These are phyloP conservation scores for Edaphochlamys debaryana DNA, from an alignment of 139 green algal genomes.

Conservation along the genomic window DNA sequence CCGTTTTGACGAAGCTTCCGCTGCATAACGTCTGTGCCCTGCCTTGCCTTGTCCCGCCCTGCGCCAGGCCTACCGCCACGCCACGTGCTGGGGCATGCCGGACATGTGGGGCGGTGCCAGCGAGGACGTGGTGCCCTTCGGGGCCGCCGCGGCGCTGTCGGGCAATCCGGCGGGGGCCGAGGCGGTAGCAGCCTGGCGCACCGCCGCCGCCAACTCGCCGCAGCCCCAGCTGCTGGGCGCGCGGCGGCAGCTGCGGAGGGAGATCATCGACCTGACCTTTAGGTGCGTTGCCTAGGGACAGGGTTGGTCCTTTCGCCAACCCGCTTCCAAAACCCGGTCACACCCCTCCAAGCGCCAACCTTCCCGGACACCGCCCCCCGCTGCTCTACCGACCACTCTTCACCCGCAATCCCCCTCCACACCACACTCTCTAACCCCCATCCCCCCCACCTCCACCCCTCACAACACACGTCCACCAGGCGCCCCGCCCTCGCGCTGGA, in stretches of 20 bases:
- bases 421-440: too few species aligned
- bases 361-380: too few species aligned
- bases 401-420: too few species aligned
- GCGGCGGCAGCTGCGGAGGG: constrained; percentile 40
- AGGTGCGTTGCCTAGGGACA: constrained; percentile 41
- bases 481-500: constrained; percentile 37
- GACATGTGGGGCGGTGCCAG: constrained; percentile 44
- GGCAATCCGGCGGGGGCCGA: neutral
- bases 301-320: too few species aligned
- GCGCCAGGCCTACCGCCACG: constrained; percentile 56
- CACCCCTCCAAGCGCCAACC: too few species aligned
- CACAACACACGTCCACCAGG: too few species aligned
- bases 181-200: neutral
- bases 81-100: constrained; percentile 40
- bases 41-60: too few species aligned
- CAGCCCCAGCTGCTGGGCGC: constrained; percentile 46
- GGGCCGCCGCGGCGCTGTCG: neutral
- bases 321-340: too few species aligned
- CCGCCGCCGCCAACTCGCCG: constrained; percentile 15
- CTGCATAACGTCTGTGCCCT: too few species aligned
- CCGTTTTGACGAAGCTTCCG: too few species aligned
- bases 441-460: too few species aligned
- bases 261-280: constrained; percentile 55
- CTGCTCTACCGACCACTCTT: too few species aligned
- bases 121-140: neutral